A percentile compares a stretch with the other conserved stretches of the same genome.
Conservation (phyloP, 2,329 filamentous ascomycete genomes). For the Cryoendolithus antarcticus region DNA sequence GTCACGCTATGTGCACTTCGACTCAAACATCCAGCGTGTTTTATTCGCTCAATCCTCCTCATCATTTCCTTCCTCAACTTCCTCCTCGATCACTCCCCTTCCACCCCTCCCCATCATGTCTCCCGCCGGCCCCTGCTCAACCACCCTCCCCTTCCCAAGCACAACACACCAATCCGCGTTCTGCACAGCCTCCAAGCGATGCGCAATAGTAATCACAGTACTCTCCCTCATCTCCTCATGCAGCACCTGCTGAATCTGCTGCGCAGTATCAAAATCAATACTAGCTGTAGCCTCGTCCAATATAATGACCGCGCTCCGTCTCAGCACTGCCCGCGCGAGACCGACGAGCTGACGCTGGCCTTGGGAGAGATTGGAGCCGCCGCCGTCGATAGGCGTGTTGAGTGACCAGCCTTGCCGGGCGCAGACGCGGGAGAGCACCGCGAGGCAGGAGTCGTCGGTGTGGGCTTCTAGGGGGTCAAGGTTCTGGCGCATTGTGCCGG, state of each 20-base stretch:
- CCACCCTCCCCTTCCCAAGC: slow-evolving; percentile 38
- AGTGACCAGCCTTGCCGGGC: slow-evolving; percentile 44
- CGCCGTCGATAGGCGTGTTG: slow-evolving; percentile 44
- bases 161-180: slow-evolving; percentile 45
- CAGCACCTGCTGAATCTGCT: slow-evolving; percentile 42
- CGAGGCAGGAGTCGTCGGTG: slow-evolving; percentile 40
- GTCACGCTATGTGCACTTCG: too few species aligned
- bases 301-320: slow-evolving; percentile 49
- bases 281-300: slow-evolving; percentile 56
- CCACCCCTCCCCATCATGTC: slow-evolving; percentile 15
- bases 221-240: slow-evolving; percentile 44
- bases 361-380: slow-evolving; percentile 50
- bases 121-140: slow-evolving; percentile 23
- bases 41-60: too few species aligned
- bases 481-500: slow-evolving; percentile 48
- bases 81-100: slow-evolving; percentile 6
- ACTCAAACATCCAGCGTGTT: too few species aligned
- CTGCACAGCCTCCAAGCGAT: slow-evolving; percentile 50
- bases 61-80: slow-evolving; percentile 4
- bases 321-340: slow-evolving; percentile 47
- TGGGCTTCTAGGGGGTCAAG: slow-evolving; percentile 50
- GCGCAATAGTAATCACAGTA: slow-evolving; percentile 55
- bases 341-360: slow-evolving; percentile 55
- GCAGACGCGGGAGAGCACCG: slow-evolving; percentile 44
- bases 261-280: slow-evolving; percentile 50